A percentile compares a stretch with the other conserved stretches of the same genome.
These are phyloP conservation scores for Leccinum pellstonianum DNA, from an alignment of 768 basidiomycete genomes.

Conservation along the genomic window DNA sequence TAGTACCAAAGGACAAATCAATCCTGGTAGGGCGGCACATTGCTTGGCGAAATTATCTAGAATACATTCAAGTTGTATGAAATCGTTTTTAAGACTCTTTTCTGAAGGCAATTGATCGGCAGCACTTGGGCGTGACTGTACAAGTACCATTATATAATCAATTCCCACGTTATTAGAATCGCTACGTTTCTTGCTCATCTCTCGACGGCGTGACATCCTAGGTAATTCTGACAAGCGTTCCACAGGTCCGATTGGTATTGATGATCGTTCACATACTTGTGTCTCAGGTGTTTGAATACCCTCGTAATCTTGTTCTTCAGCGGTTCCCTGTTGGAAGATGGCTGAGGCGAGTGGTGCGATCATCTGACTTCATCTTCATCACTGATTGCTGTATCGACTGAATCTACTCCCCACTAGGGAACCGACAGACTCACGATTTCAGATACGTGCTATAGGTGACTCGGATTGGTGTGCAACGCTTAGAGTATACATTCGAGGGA, in stretches of 20 bases:
- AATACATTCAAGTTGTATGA: no score
- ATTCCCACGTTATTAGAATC: no score
- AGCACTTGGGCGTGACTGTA: no score
- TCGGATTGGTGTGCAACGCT: not conserved
- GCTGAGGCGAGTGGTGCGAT: constrained; percentile 56
- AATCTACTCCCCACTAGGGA: no score
- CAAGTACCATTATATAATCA: no score
- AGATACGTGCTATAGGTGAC: constrained; percentile 57
- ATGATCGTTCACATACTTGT: not conserved
- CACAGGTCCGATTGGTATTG: constrained; percentile 63
- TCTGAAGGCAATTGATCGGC: no score
- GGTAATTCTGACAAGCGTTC: not conserved
- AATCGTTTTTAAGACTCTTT: no score
- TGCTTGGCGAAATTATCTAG: no score
- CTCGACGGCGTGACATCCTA: constrained; percentile 29
- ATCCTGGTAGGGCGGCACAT: no score
- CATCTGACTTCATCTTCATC: not conserved
- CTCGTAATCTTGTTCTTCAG: constrained; percentile 70
- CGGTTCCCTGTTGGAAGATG: constrained; percentile 76
- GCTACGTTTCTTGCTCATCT: constrained; percentile 45
- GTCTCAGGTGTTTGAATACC: constrained; percentile 66
- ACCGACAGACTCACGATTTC: constrained; percentile 58
- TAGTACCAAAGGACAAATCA: no score
- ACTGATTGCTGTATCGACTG: not conserved
- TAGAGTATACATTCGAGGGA: not conserved